Evolutionary conservation across 1,139 yeast genomes (phyloP).

Genomic region (Zygosaccharomyces sapae): DNA sequence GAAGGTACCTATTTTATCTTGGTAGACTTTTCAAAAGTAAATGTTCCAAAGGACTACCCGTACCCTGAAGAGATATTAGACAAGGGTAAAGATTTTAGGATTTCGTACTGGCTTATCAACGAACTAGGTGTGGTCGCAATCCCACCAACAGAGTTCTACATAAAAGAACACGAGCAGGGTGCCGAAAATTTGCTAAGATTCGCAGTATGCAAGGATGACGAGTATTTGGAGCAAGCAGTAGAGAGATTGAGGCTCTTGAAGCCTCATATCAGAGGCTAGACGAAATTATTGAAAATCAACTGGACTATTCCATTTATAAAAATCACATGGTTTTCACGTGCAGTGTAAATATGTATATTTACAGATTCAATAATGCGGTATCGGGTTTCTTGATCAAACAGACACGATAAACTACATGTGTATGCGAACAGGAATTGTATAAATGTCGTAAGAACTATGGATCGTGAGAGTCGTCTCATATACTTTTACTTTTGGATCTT

Average conservation of each 20-base stretch:
- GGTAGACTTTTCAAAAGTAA: constrained; percentile 78
- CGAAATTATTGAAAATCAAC: too few species aligned
- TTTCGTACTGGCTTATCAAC: constrained; percentile 88
- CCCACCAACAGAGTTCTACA: constrained; percentile 92
- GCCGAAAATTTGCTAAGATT: constrained; percentile 86
- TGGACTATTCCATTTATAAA: too few species aligned
- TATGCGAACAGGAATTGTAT: not conserved
- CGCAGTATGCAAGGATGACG: constrained; percentile 93
- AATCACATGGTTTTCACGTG: not conserved
- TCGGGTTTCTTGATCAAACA: too few species aligned
- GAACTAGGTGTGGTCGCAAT: constrained; percentile 93
- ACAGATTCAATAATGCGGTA: too few species aligned
- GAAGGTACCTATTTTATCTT: constrained; percentile 92
- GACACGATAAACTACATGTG: not conserved
- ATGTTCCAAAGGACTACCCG: constrained; percentile 65
- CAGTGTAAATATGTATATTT: not conserved
- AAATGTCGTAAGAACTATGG: constrained; percentile 1
- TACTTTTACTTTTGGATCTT: constrained; percentile 70
- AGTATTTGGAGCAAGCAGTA: constrained; percentile 74
- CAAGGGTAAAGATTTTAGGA: constrained; percentile 78
- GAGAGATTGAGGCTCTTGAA: constrained; percentile 65
- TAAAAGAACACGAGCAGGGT: constrained; percentile 61
- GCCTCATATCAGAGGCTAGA: constrained; percentile 44
- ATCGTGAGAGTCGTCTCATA: constrained; percentile 18
- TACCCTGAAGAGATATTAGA: constrained; percentile 65